These are phyloP conservation scores for Psilocybe tampanensis DNA, from an alignment of 768 basidiomycete genomes.

Conservation along the genomic window DNA sequence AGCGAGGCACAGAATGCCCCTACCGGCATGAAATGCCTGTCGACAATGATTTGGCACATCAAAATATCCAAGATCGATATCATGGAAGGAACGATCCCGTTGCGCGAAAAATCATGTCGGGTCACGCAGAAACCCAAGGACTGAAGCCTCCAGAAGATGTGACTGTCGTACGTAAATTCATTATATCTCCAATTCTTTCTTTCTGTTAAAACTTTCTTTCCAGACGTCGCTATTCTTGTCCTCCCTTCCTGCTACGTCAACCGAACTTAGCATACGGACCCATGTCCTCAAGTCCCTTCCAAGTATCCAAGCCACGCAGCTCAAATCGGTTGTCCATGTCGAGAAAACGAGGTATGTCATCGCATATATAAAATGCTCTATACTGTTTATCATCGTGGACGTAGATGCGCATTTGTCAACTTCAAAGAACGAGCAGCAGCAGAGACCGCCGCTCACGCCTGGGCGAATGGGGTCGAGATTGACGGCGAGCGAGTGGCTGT, in stretches of 20 bases:
- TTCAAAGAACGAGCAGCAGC: conserved; percentile 84
- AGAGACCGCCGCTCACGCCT: conserved; percentile 85
- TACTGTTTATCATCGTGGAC: not conserved
- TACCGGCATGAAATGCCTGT: conserved; percentile 93
- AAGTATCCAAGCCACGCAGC: conserved; percentile 57
- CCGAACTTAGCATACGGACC: conserved; percentile 76
- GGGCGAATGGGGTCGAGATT: conserved; percentile 90
- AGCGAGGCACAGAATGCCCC: conserved; percentile 88
- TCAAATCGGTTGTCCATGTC: conserved; percentile 87
- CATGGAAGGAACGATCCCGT: conserved; percentile 94
- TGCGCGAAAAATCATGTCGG: conserved; percentile 83
- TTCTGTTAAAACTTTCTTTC: conserved; percentile 1
- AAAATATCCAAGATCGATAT: conserved; percentile 94
- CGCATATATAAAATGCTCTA: not conserved
- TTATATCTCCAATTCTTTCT: not conserved
- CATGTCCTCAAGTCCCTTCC: conserved; percentile 71
- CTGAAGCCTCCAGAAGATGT: conserved; percentile 89
- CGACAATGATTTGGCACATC: conserved; percentile 82
- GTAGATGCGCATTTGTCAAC: conserved; percentile 93
- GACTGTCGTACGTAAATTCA: conserved; percentile 64
- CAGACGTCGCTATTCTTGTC: conserved; percentile 89
- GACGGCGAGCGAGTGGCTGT: conserved; percentile 73
- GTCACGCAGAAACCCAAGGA: conserved; percentile 80
- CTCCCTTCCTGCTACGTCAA: conserved; percentile 67
- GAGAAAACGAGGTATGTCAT: conserved; percentile 69